Evolutionary conservation across 306 rosid species (phyloP).

Genomic region (Lathyrus oleraceus): DNA sequence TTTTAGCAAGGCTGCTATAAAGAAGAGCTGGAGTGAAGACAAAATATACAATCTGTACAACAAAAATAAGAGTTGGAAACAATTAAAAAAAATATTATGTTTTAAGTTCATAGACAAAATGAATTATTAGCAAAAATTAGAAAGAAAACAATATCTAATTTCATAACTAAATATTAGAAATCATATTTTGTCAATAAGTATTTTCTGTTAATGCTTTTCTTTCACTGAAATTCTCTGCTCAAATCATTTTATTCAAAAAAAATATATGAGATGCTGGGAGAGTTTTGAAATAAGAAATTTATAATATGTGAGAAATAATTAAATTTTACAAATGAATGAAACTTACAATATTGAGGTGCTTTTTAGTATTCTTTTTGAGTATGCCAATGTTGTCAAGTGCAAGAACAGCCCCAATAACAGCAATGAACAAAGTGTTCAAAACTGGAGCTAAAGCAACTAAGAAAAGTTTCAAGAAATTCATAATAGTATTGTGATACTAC

Average conservation of each 20-base stretch:
- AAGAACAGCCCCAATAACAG: constrained; percentile 36
- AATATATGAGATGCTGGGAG: too few species aligned
- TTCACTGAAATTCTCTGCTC: too few species aligned
- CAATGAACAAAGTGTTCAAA: constrained; percentile 35
- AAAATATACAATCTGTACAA: constrained; percentile 38
- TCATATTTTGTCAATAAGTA: too few species aligned
- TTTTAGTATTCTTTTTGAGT: constrained; percentile 12
- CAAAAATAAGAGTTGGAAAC: background rate
- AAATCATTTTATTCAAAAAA: too few species aligned
- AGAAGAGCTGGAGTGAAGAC: constrained; percentile 43
- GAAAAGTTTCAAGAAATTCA: constrained; percentile 38
- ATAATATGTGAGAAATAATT: too few species aligned
- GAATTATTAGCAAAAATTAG: background rate
- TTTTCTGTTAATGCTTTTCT: too few species aligned
- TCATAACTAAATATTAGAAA: too few species aligned
- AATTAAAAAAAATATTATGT: too few species aligned
- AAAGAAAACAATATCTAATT: background rate
- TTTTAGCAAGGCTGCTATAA: constrained; percentile 30
- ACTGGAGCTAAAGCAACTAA: constrained; percentile 34
- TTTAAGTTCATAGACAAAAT: too few species aligned
- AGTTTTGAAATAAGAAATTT: background rate
- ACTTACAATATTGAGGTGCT: constrained; percentile 39
- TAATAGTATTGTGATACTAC: constrained; percentile 3
- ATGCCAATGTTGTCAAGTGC: constrained; percentile 31
- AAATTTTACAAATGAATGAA: background rate